Conservation (phyloP, 208 protist species). For the Crithidia mellificae region DNA sequence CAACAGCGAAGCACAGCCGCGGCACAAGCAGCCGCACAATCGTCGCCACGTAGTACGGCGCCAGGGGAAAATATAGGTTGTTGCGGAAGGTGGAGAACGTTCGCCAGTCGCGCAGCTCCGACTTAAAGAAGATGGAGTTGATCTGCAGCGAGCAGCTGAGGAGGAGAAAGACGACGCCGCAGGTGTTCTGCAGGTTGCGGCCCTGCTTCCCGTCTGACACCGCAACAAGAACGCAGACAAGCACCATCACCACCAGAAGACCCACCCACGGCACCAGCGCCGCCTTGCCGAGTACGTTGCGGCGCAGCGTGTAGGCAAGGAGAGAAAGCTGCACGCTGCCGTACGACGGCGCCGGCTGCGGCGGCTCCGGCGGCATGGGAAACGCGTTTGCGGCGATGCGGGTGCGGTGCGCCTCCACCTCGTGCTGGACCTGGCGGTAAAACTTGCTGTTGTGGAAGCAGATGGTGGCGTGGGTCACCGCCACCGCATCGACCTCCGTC, state of each 20-base stretch:
- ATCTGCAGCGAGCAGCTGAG: constrained; percentile 52
- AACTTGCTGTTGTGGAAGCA: constrained; percentile 26
- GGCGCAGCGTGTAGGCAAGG: constrained; percentile 35
- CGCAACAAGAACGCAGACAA: constrained; percentile 31
- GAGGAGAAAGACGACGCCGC: constrained; percentile 55
- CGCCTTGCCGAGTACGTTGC: constrained; percentile 23
- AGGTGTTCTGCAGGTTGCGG: constrained; percentile 45
- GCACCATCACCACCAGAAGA: constrained; percentile 42
- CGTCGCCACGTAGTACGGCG: constrained; percentile 48
- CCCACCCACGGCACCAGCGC: constrained; percentile 43
- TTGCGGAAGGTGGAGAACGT: constrained; percentile 36
- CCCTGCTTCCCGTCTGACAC: neutral
- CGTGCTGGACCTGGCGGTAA: constrained; percentile 22
- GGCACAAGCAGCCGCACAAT: constrained; percentile 40
- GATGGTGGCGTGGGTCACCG: constrained; percentile 22
- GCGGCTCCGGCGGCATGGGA: neutral
- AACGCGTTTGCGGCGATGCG: constrained; percentile 21
- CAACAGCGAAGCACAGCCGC: constrained; percentile 31
- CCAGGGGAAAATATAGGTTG: constrained; percentile 41
- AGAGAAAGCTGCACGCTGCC: constrained; percentile 18
- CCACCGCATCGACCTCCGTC: constrained; percentile 37
- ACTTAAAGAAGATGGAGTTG: constrained; percentile 48
- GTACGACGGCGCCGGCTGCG: constrained; percentile 11
- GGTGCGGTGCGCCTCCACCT: constrained; percentile 37
- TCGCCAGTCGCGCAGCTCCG: constrained; percentile 47